Evolutionary conservation across 257 asterid genomes (phyloP).

Genomic region (Echites panduratus): DNA sequence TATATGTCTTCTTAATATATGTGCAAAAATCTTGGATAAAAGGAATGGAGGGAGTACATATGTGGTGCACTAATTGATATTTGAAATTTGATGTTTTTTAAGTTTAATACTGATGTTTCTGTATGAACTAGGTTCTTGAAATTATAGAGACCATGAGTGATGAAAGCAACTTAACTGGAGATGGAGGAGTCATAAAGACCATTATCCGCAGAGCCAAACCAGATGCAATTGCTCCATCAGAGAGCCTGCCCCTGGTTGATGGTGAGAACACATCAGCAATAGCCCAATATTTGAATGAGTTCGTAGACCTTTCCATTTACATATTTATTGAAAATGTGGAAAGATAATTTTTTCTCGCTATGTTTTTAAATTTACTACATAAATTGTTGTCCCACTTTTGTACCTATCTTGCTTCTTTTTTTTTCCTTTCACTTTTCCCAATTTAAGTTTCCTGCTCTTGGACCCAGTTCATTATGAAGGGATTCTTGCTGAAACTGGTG

Average conservation of each 20-base stretch:
- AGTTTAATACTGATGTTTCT: not conserved
- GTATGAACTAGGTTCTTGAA: constrained; percentile 28
- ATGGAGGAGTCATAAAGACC: constrained; percentile 90
- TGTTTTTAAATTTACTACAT: not conserved
- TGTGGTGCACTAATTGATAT: constrained; percentile 3
- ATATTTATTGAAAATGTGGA: not conserved
- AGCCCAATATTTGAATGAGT: not conserved
- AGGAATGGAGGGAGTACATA: too few species aligned
- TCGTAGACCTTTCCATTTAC: constrained; percentile 1
- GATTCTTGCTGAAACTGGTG: constrained; percentile 80
- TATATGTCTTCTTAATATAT: too few species aligned
- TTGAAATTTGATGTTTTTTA: not conserved
- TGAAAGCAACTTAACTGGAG: constrained; percentile 76
- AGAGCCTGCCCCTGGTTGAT: constrained; percentile 79
- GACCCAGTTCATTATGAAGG: constrained; percentile 91
- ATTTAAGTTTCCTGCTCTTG: constrained; percentile 10
- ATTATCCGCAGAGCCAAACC: constrained; percentile 62
- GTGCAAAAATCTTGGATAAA: too few species aligned
- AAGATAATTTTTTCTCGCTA: not conserved
- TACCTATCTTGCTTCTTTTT: not conserved
- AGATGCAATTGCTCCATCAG: constrained; percentile 82
- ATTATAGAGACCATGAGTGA: constrained; percentile 50
- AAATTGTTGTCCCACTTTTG: not conserved
- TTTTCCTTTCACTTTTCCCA: not conserved
- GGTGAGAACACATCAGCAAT: constrained; percentile 37